phyloP scores from a whole-genome alignment of 2,329 filamentous ascomycete genomes.

The Lomentospora prolificans region DNA sequence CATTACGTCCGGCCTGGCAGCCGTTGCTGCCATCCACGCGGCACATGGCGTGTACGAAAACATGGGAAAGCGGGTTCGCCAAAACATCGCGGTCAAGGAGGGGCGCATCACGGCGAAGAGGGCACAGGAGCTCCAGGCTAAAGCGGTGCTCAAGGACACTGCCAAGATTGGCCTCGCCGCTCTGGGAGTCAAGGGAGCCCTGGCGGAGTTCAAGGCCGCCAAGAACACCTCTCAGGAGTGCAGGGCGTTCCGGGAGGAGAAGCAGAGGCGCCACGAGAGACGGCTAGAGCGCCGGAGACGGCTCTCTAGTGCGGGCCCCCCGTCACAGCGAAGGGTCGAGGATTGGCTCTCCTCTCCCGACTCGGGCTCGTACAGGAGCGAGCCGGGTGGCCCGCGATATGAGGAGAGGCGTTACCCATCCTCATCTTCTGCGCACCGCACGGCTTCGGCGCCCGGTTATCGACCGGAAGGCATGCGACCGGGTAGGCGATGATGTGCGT shows the following conservation, averaged over 20 bases:
- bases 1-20: constrained; percentile 44
- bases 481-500: too few relatives aligned
- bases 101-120: constrained; percentile 40
- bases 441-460: neutral
- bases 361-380: neutral
- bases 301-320: neutral
- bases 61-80: constrained; percentile 44
- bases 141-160: constrained; percentile 46
- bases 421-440: neutral
- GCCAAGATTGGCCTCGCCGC: constrained; percentile 50
- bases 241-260: constrained; percentile 39
- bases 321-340: constrained; percentile 28
- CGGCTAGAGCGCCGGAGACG: constrained; percentile 29
- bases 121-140: constrained; percentile 47
- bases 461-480: too few relatives aligned
- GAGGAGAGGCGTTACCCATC: neutral
- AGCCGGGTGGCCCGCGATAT: neutral
- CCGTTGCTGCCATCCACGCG: constrained; percentile 51
- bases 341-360: constrained; percentile 26
- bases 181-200: constrained; percentile 46
- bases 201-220: constrained; percentile 46
- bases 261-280: constrained; percentile 36
- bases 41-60: constrained; percentile 49
- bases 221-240: constrained; percentile 38
- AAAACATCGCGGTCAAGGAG: constrained; percentile 43